Conservation (phyloP, 129 eudicot genomes). For the Silybum marianum region DNA sequence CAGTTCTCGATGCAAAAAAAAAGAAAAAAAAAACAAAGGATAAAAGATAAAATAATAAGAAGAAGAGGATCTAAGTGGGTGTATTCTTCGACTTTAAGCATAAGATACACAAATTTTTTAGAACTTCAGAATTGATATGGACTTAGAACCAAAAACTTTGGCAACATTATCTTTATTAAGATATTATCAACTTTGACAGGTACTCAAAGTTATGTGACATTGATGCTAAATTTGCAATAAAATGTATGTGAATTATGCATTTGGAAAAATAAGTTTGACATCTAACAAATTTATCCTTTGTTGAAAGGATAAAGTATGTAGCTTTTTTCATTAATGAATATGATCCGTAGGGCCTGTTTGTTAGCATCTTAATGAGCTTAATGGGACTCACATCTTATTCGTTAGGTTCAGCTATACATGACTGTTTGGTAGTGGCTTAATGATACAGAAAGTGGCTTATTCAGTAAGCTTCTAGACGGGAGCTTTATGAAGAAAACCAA, state of each 20-base stretch:
- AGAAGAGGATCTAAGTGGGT: constrained; percentile 12
- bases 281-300: not conserved
- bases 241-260: not conserved
- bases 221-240: not conserved
- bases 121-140: constrained; percentile 10
- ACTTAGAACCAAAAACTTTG: constrained; percentile 3
- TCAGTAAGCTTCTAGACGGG: no score
- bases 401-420: no score
- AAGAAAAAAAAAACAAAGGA: not conserved
- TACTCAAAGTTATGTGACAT: not conserved
- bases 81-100: constrained; percentile 5
- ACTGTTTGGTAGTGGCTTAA: no score
- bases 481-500: no score
- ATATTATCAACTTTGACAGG: constrained; percentile 9
- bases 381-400: no score
- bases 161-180: not conserved
- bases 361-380: no score
- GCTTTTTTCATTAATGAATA: not conserved
- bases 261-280: not conserved
- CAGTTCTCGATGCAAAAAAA: constrained; percentile 3
- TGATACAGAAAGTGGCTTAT: no score
- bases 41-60: not conserved
- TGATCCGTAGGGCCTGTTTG: no score
- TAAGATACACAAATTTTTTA: not conserved
- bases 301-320: not conserved